Evolutionary conservation across 75 land plant species (phyloP).

Genomic region (Pinus albicaulis): DNA sequence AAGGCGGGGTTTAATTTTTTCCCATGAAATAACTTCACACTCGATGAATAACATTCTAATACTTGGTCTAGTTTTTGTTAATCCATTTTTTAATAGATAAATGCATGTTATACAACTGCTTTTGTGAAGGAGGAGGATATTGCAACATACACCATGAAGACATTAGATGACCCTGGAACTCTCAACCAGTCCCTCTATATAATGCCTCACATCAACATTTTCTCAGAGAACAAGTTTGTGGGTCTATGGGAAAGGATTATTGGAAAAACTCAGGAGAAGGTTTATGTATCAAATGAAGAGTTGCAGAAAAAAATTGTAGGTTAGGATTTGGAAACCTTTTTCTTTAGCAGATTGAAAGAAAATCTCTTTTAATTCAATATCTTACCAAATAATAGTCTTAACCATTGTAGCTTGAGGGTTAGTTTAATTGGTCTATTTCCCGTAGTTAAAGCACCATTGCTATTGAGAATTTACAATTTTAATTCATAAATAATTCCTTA

Average conservation of each 20-base stretch:
- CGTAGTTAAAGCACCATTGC: too few relatives aligned
- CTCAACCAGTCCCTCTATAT: slow-evolving; percentile 54
- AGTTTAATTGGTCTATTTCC: too few relatives aligned
- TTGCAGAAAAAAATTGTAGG: slow-evolving; percentile 10
- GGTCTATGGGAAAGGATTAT: slow-evolving; percentile 44
- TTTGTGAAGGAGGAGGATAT: slow-evolving; percentile 55
- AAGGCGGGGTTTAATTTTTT: slow-evolving; percentile 17
- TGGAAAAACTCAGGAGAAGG: slow-evolving; percentile 37
- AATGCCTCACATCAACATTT: slow-evolving; percentile 45
- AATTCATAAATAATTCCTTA: too few relatives aligned
- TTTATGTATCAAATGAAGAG: slow-evolving; percentile 26
- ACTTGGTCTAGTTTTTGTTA: too few relatives aligned
- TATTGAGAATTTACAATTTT: too few relatives aligned
- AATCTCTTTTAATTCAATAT: too few relatives aligned
- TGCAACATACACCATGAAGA: slow-evolving; percentile 46
- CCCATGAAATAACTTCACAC: not conserved
- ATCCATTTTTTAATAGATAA: not conserved
- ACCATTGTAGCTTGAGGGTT: too few relatives aligned
- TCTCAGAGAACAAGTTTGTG: slow-evolving; percentile 35
- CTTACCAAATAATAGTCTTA: too few relatives aligned
- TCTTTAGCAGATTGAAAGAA: too few relatives aligned
- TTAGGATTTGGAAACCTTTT: too few relatives aligned
- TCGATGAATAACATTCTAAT: not conserved
- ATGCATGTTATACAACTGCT: slow-evolving; percentile 14
- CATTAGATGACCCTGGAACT: slow-evolving; percentile 55